These are phyloP conservation scores for Gossypium aridum DNA, from an alignment of 441 rosid genomes.

Conservation along the genomic window DNA sequence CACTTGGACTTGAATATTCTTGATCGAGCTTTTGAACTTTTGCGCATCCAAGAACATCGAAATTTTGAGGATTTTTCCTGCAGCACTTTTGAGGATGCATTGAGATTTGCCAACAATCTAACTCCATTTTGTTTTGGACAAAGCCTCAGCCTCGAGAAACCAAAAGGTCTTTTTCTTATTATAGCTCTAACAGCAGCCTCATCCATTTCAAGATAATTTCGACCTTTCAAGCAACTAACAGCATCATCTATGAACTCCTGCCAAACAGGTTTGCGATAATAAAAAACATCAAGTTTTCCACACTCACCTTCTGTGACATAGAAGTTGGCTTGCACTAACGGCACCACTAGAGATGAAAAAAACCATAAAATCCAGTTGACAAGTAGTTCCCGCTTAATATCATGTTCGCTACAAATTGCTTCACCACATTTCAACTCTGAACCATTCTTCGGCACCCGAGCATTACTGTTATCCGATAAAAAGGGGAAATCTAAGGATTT, in stretches of 20 bases:
- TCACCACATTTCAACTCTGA: conserved; percentile 12
- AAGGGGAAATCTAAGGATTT: conserved; percentile 48
- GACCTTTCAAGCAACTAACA: conserved; percentile 31
- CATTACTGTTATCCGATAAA: conserved; percentile 33
- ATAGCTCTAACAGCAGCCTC: conserved; percentile 38
- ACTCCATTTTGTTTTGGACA: conserved; percentile 61
- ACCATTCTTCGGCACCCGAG: conserved; percentile 16
- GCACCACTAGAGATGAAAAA: conserved; percentile 60
- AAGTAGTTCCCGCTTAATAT: conserved; percentile 37
- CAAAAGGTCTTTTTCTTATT: conserved; percentile 34
- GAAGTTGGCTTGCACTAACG: conserved; percentile 65
- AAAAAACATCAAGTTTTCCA: conserved; percentile 55
- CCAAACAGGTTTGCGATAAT: conserved; percentile 73
- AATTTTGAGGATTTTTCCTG: conserved; percentile 10
- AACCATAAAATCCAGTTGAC: conserved; percentile 80
- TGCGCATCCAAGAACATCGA: conserved; percentile 9
- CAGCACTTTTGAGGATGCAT: conserved; percentile 43
- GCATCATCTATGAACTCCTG: conserved; percentile 37
- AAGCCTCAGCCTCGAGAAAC: conserved; percentile 71
- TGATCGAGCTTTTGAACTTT: neutral
- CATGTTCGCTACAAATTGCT: conserved; percentile 16
- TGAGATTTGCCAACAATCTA: conserved; percentile 70
- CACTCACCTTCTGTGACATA: conserved; percentile 77
- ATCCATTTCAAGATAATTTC: conserved; percentile 35
- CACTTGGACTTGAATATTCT: conserved; percentile 12